Conservation (phyloP, 2,329 filamentous ascomycete genomes). For the Aspergillus sp. region DNA sequence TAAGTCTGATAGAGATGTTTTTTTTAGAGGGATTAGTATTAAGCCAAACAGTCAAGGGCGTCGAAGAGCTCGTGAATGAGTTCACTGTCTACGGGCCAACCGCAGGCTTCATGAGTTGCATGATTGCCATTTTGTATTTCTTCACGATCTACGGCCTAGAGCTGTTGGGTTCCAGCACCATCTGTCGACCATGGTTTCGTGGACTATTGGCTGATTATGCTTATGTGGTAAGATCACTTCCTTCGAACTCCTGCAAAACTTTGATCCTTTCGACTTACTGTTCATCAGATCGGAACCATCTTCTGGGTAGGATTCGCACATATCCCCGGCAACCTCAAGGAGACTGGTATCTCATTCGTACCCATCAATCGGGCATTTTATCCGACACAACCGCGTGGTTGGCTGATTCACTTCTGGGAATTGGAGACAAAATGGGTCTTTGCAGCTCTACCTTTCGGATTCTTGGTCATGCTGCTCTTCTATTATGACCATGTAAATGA, state of each 20-base stretch:
- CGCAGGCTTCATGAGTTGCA: slow-evolving; percentile 52
- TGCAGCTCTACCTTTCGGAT: slow-evolving; percentile 75
- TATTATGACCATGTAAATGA: slow-evolving; percentile 80
- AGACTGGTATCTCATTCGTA: slow-evolving; percentile 66
- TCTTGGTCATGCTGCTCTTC: slow-evolving; percentile 77
- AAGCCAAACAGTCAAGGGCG: slow-evolving; percentile 53
- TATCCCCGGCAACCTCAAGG: slow-evolving; percentile 72
- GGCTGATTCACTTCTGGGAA: slow-evolving; percentile 81
- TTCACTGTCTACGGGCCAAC: slow-evolving; percentile 46
- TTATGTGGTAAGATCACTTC: slow-evolving; percentile 43
- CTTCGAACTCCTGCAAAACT: too few relatives aligned
- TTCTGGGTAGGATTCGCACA: slow-evolving; percentile 88
- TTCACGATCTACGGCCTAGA: slow-evolving; percentile 54
- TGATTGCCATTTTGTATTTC: slow-evolving; percentile 57
- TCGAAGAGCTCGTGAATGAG: slow-evolving; percentile 57
- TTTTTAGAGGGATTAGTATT: not conserved
- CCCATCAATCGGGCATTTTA: slow-evolving; percentile 74
- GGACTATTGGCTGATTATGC: slow-evolving; percentile 56
- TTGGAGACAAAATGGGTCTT: slow-evolving; percentile 71
- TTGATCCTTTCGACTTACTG: too few relatives aligned
- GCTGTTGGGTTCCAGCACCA: slow-evolving; percentile 51
- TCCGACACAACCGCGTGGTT: slow-evolving; percentile 69
- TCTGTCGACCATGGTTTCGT: slow-evolving; percentile 49
- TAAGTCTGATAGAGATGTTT: slow-evolving; percentile 25
- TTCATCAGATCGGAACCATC: slow-evolving; percentile 53